Base-by-base conservation (phyloP, 176 grass and related monocot genomes). In the Zoysia japonica region DNA sequence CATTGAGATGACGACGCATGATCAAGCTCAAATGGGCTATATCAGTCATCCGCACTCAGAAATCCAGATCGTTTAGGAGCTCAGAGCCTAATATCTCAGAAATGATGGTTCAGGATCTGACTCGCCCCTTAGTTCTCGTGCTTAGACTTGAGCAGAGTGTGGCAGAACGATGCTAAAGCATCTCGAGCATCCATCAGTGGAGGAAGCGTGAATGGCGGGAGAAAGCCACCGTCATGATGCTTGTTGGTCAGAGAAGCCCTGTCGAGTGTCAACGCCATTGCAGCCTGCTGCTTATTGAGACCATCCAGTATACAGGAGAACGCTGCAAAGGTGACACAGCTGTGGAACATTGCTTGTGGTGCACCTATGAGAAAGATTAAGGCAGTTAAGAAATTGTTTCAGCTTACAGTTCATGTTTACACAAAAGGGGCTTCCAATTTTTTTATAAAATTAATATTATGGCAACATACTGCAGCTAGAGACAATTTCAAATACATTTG, bases 281-380 rank as follows among this genome's bases (percentile, higher is more conserved):
- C 91, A 42, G 90, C 83, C 65, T 97, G 91, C 75, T 94, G 87
- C 70, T 94, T 94, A 74, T 88, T 97, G 56, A 97, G 87, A 2
- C 89, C 94, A 35, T 94, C 94, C 85, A 97, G 92, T 49, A 97
- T 73, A 49, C 87, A 94, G 16, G 94, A 97, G 72, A 97, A 97
- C 14, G 85, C 87, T 16, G 89, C 89, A 3, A 97, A 97, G 57
- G 91, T 94, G 20, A 89, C 53, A 15, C 89, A 97, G 70, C 91
- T 90, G 61, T 94, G 94, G 63, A 97, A 80, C 85, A 94, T 84
- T 57, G 89, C 80, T 50, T 91, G 82, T 51, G 91, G 94, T 4
- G 87, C 89, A 68, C 91, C 94, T 97, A 41, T 55, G 50, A 72
- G 47, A 76, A 39, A 12, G 4, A 50, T 1, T 13, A 28, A 28